Evolutionary conservation across 345 rosid genomes (phyloP), one percentile per base, ranked within the genome.

Genomic region (Hibiscus trionum): DNA sequence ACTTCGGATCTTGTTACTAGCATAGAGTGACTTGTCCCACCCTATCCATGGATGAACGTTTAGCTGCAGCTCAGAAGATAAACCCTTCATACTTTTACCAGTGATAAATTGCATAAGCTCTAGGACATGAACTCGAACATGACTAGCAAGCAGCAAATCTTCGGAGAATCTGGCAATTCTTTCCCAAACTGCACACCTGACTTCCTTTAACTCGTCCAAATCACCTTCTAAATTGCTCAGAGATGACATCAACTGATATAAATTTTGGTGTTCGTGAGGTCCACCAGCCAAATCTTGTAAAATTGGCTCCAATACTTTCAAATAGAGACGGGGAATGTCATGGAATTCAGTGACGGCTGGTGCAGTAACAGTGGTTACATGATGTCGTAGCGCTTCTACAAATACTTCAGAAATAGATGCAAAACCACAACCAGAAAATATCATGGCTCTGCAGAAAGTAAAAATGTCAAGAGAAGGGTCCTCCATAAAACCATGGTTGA

Each of bases 91-190:
- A 66, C 79, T 86, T 77, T 80, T 83, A 66, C 88, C 96, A 2
- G 90, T 50, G 64, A 89, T 81, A 68, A 85, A 76, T 81, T 95
- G 97, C 98, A 95, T 84, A 77, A 95, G 86, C 82, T 95, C 96
- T 62, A 95, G 82, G 69, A 85, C 87, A 83, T 84, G 83, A 60
- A 95, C 98, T 39, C 96, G 89, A 78, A 83, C 80, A 63, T 82
- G 84, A 83, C 88, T 88, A 15, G 96, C 89, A 76, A 92, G 75
- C 86, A 83, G 88, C 85, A 88, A 82, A 80, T 89, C 84, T 81
- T 84, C 88, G 31, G 96, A 92, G 75, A 88, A 90, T 17, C 79
- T 79, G 7, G 77, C 85, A 74, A 95, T 80, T 77, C 84, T 88
- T 78, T 84, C 85, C 99, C 98, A 95, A 56, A 92, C 94, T 16